Base-by-base conservation (phyloP, 2,329 filamentous ascomycete genomes). In the Elsinoe batatas region DNA sequence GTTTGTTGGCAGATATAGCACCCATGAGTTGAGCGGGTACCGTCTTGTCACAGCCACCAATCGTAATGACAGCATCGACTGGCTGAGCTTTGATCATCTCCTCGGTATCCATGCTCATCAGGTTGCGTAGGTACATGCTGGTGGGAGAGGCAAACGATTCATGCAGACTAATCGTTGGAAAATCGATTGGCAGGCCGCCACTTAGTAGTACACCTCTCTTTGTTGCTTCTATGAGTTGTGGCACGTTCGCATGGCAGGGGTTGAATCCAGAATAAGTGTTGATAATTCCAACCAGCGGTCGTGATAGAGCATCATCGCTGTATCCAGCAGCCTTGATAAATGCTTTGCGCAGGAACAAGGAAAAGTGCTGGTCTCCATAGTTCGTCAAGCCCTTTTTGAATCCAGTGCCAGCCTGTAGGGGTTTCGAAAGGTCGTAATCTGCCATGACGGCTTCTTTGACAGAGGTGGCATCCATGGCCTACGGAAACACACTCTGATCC, bases 71-170 rank as follows among this genome's bases (percentile, higher is more conserved):
- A 0, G 82, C 80, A 68, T 89, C 85, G 13, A 85, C 75, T 0
- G 85, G 85, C 67, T 88, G 85, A 0, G 84, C 84, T 42, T 74
- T 73, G 54, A 88, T 82, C 85, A 88, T 88, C 71, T 88, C 85
- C 66, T 88, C 85, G 0, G 85, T 88, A 64, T 88, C 85, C 82
- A 88, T 87, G 61, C 81, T 84, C 85, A 89, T 88, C 56, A 88
- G 64, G 60, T 88, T 88, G 32, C 85, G 70, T 47, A 88, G 64
- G 56, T 82, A 88, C 85, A 89, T 88, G 69, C 84, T 87, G 3
- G 85, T 88, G 2, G 85, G 85, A 43, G 77, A 73, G 0, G 84
- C 76, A 64, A 89, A 88, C 2, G 75, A 78, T 73, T 88, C 85
- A 61, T 85, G 81, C 0, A 88, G 64, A 59, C 81, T 86, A 55